A percentile compares a stretch with the other conserved stretches of the same genome.
Evolutionary conservation across 176 grass and related monocot species (phyloP).

Genomic region (Bromus sterilis): DNA sequence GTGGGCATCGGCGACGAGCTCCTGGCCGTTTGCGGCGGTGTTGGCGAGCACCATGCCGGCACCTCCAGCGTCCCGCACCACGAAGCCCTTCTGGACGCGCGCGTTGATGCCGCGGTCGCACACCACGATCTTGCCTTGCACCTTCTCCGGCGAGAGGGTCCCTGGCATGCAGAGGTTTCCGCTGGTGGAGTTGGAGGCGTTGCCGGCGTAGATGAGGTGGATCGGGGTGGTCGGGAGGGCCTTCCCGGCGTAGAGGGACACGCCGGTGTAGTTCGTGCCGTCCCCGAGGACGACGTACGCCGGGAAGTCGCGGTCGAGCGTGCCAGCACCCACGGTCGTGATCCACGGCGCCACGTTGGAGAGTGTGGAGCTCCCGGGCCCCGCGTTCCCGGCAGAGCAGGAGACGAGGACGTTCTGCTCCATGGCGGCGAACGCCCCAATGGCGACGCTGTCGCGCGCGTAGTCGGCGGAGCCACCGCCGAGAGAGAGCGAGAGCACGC

Average conservation of each 20-base stretch:
- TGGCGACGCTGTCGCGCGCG: slow-evolving; percentile 71
- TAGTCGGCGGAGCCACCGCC: slow-evolving; percentile 70
- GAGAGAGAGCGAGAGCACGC: slow-evolving; percentile 82
- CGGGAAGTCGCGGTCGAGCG: slow-evolving; percentile 86
- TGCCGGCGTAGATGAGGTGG: slow-evolving; percentile 60
- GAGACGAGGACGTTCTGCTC: slow-evolving; percentile 66
- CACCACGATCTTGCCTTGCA: slow-evolving; percentile 69
- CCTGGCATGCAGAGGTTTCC: slow-evolving; percentile 78
- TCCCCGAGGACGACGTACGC: slow-evolving; percentile 73
- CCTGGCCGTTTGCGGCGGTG: slow-evolving; percentile 77
- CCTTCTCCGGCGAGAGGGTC: slow-evolving; percentile 66
- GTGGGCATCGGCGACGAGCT: slow-evolving; percentile 87
- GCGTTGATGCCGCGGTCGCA: slow-evolving; percentile 80
- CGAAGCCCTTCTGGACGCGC: slow-evolving; percentile 77
- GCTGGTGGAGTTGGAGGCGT: slow-evolving; percentile 67
- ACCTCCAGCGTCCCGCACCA: slow-evolving; percentile 61
- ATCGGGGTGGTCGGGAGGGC: slow-evolving; percentile 26
- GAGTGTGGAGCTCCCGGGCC: slow-evolving; percentile 44
- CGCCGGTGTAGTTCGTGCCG: slow-evolving; percentile 68
- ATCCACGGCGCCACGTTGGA: slow-evolving; percentile 89
- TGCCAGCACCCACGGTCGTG: slow-evolving; percentile 75
- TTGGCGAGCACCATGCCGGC: slow-evolving; percentile 84
- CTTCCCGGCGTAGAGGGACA: slow-evolving; percentile 72
- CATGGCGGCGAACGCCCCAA: slow-evolving; percentile 80
- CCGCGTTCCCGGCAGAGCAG: slow-evolving; percentile 86